Base-by-base conservation (phyloP, 2,329 filamentous ascomycete genomes). In the Botrytis byssoidea region DNA sequence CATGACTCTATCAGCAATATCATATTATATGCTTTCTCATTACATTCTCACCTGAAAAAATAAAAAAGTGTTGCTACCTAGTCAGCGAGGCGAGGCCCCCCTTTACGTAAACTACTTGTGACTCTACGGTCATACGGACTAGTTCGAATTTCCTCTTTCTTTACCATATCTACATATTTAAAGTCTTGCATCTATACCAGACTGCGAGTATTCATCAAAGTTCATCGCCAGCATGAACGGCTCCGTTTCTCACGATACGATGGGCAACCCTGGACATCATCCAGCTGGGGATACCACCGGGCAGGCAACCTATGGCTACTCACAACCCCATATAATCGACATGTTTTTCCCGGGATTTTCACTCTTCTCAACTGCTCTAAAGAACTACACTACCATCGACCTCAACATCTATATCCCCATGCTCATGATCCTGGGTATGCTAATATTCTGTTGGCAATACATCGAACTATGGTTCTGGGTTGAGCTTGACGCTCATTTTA, bases 321-420 rank as follows among this genome's bases (percentile, higher is more conserved):
- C 84, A 81, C 70, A 81, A 68, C 75, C 74, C 20, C 74, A 73
- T 44, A 71, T 80, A 4, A 83, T 93, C 46, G 90, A 92, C 79
- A 85, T 86, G 75, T 86, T 93, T 80, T 87, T 93, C 77, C 91
- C 91, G 0, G 90, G 91, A 29, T 91, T 91, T 80, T 88, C 88
- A 12, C 81, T 89, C 73, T 81, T 90, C 71, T 87, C 88, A 0
- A 83, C 84, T 1, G 83, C 86, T 2, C 78, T 90, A 5, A 83
- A 87, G 29, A 85, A 85, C 20, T 89, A 91, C 78, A 81, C 91
- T 1, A 85, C 88, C 61, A 85, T 91, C 78, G 90, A 92, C 76
- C 82, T 91, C 16, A 89, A 88, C 74, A 78, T 88, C 66, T 92
- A 91, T 80, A 83, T 92, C 37, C 89, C 90, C 2, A 77, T 88